Percentiles rank a stretch among this genome's conserved stretches.
These are phyloP conservation scores for Pestalotiopsis sp. DNA, from an alignment of 2,329 filamentous ascomycete genomes.

Conservation along the genomic window DNA sequence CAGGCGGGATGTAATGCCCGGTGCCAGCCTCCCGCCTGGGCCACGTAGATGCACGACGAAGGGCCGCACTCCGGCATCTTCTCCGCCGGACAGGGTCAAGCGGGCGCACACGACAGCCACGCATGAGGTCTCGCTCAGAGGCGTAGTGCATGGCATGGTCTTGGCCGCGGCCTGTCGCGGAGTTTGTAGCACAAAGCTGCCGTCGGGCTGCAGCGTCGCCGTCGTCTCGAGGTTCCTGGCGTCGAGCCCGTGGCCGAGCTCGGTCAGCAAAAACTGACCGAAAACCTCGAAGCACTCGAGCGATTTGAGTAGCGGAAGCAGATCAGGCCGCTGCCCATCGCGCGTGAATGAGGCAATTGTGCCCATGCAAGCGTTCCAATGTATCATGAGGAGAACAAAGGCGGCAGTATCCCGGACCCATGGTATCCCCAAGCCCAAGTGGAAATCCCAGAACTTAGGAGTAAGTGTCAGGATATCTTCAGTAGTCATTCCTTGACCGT, in stretches of 20 bases:
- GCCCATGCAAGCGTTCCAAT: constrained; percentile 35
- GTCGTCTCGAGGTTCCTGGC: constrained; percentile 41
- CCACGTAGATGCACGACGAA: background rate
- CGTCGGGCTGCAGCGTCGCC: constrained; percentile 35
- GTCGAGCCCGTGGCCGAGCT: constrained; percentile 42
- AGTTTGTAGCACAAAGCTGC: constrained; percentile 11
- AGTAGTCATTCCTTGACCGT: background rate
- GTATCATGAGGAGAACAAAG: constrained; percentile 29
- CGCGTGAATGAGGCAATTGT: constrained; percentile 25
- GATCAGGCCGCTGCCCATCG: constrained; percentile 15
- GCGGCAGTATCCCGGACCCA: constrained; percentile 22
- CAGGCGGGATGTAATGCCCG: background rate
- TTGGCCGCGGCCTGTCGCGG: background rate
- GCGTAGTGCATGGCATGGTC: background rate
- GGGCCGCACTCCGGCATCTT: background rate
- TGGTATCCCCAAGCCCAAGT: background rate
- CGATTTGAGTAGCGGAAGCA: background rate
- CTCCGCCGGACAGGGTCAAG: background rate
- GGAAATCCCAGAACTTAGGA: background rate
- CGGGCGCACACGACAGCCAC: background rate
- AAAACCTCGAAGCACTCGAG: constrained; percentile 24
- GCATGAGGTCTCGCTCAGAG: background rate
- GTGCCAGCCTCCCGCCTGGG: background rate
- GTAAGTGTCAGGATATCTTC: background rate
- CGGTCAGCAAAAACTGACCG: constrained; percentile 41